phyloP scores from a whole-genome alignment of 805 yeast species.

The Zygoascus tannicola region DNA sequence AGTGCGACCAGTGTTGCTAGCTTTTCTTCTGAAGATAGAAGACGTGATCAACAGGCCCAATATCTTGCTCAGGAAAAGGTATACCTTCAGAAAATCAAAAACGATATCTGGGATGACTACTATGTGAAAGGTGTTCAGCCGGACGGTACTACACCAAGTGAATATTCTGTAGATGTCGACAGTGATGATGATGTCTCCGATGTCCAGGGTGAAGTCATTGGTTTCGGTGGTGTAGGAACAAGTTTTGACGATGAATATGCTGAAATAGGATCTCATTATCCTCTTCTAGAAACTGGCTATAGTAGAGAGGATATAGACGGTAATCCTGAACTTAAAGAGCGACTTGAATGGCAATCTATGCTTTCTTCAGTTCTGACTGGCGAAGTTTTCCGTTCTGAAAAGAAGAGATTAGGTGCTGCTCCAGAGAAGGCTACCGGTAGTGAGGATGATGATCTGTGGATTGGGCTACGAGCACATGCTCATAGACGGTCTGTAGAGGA shows the following conservation, averaged over 20 bases:
- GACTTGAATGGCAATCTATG: conserved; percentile 96
- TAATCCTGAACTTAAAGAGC: conserved; percentile 40
- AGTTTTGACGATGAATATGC: conserved; percentile 26
- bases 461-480: conserved; percentile 74
- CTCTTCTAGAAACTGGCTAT: conserved; percentile 14
- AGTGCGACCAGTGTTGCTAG: not conserved
- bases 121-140: conserved; percentile 55
- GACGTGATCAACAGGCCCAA: conserved; percentile 24
- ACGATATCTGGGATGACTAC: conserved; percentile 58
- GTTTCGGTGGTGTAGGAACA: conserved; percentile 27
- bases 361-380: conserved; percentile 84
- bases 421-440: conserved; percentile 38
- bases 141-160: conserved; percentile 22
- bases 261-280: conserved; percentile 15
- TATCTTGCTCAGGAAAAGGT: conserved; percentile 57
- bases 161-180: conserved; percentile 25
- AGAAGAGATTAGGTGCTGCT: conserved; percentile 40
- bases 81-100: conserved; percentile 53
- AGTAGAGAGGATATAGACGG: conserved; percentile 14
- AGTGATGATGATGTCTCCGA: conserved; percentile 25
- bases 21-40: conserved; percentile 3
- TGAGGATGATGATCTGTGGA: conserved; percentile 63
- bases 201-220: conserved; percentile 18
- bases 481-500: conserved; percentile 74
- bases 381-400: conserved; percentile 87